Evolutionary conservation across 371 early-diverging fungal genomes (phyloP).

Genomic region (Circinella umbellata): DNA sequence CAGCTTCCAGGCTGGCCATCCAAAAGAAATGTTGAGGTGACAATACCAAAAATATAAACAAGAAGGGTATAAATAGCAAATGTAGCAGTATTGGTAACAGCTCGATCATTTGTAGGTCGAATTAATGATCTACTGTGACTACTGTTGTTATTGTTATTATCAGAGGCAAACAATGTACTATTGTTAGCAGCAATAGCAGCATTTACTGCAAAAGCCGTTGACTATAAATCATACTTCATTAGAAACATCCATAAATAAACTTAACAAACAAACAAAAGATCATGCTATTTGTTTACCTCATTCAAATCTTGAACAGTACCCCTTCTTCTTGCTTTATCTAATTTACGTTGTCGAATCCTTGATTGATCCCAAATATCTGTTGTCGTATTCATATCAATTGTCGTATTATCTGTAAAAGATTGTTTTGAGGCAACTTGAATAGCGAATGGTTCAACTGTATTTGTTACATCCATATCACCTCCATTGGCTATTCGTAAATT

Average conservation of each 20-base stretch:
- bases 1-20: constrained; percentile 38
- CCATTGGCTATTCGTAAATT: not conserved
- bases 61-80: constrained; percentile 59
- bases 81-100: constrained; percentile 55
- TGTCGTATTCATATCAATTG: constrained; percentile 23
- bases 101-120: constrained; percentile 35
- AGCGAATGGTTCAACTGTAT: constrained; percentile 10
- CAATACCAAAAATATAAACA: constrained; percentile 61
- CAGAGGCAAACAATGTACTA: not conserved
- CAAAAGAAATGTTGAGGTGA: constrained; percentile 57
- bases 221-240: constrained; percentile 5
- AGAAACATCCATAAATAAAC: not conserved
- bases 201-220: constrained; percentile 14
- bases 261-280: no score
- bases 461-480: constrained; percentile 1
- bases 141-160: not conserved
- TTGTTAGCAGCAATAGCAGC: not conserved
- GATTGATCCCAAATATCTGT: constrained; percentile 43
- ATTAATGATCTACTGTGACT: constrained; percentile 7
- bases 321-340: constrained; percentile 33
- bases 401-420: constrained; percentile 10
- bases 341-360: constrained; percentile 34
- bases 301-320: constrained; percentile 40
- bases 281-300: constrained; percentile 26
- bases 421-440: not conserved